Conservation (phyloP, 495 filamentous ascomycete genomes). For the Daldinia bambusicola region DNA sequence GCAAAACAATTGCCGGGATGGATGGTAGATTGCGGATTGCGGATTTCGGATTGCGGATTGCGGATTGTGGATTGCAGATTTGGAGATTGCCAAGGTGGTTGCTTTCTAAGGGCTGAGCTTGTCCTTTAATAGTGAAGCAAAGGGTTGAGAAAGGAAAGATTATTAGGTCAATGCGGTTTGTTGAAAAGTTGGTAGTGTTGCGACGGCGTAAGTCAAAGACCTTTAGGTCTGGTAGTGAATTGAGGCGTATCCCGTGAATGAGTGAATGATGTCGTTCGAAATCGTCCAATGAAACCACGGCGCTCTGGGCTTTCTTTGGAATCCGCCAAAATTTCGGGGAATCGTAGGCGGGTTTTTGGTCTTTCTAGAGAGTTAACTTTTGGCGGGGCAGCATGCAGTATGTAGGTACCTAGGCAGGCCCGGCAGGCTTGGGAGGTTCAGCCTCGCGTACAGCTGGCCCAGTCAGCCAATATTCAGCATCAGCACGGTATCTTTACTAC, state of each 20-base stretch:
- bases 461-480: slow-evolving; percentile 1
- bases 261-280: slow-evolving; percentile 41
- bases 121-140: neutral
- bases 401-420: no score
- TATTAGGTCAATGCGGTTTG: neutral
- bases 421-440: slow-evolving; percentile 9
- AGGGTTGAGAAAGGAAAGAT: neutral
- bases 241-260: slow-evolving; percentile 12
- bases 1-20: slow-evolving; percentile 31
- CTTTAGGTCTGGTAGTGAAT: slow-evolving; percentile 25
- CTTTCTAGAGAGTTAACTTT: slow-evolving; percentile 5
- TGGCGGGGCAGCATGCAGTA: slow-evolving; percentile 26
- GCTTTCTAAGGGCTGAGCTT: neutral
- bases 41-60: neutral
- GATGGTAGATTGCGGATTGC: slow-evolving; percentile 13
- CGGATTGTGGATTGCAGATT: slow-evolving; percentile 9
- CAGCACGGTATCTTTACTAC: no score
- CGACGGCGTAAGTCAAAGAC: slow-evolving; percentile 24
- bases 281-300: slow-evolving; percentile 31
- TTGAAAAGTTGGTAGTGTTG: slow-evolving; percentile 10
- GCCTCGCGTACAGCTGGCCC: slow-evolving; percentile 20
- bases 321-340: slow-evolving; percentile 42
- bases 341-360: slow-evolving; percentile 18
- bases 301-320: slow-evolving; percentile 23
- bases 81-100: neutral